Evolutionary conservation across 1,139 yeast species (phyloP).

Genomic region (Candida glucosophila): DNA sequence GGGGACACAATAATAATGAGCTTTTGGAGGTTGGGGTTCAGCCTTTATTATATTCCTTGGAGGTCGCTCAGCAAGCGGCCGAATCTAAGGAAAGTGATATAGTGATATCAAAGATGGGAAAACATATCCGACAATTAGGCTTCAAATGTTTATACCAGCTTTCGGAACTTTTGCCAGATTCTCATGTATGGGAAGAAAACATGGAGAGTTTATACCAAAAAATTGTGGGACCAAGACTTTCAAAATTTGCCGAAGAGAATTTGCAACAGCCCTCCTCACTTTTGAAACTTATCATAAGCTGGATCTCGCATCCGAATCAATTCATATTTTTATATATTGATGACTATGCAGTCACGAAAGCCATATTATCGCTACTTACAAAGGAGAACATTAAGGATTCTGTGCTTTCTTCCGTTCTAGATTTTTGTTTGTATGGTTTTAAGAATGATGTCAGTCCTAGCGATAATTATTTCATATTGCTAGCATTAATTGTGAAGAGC

Average conservation of each 20-base stretch:
- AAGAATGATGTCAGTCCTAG: slow-evolving; percentile 23
- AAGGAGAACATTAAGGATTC: slow-evolving; percentile 56
- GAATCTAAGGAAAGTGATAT: slow-evolving; percentile 11
- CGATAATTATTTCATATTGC: slow-evolving; percentile 35
- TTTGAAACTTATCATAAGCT: slow-evolving; percentile 54
- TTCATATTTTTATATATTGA: slow-evolving; percentile 49
- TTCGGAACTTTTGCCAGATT: slow-evolving; percentile 39
- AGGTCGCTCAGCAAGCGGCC: slow-evolving; percentile 44
- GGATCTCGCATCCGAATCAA: slow-evolving; percentile 48
- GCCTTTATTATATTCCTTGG: slow-evolving; percentile 53
- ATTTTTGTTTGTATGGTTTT: slow-evolving; percentile 29
- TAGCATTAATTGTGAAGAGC: slow-evolving; percentile 49
- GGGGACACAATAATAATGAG: slow-evolving; percentile 51
- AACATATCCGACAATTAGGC: slow-evolving; percentile 52
- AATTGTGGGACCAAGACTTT: slow-evolving; percentile 60
- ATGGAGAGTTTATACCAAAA: slow-evolving; percentile 42
- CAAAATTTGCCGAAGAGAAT: slow-evolving; percentile 64
- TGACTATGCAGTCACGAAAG: slow-evolving; percentile 44
- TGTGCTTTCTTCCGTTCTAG: slow-evolving; percentile 51
- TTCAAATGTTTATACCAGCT: slow-evolving; percentile 47
- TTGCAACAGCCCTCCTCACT: slow-evolving; percentile 77
- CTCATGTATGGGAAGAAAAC: slow-evolving; percentile 49
- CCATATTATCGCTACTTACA: slow-evolving; percentile 48
- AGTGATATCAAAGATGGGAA: slow-evolving; percentile 34
- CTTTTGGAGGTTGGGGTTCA: slow-evolving; percentile 46